Percentiles rank a stretch among this genome's conserved stretches.
phyloP scores from a whole-genome alignment of 2,329 filamentous ascomycete species.

The Tothia fuscella region DNA sequence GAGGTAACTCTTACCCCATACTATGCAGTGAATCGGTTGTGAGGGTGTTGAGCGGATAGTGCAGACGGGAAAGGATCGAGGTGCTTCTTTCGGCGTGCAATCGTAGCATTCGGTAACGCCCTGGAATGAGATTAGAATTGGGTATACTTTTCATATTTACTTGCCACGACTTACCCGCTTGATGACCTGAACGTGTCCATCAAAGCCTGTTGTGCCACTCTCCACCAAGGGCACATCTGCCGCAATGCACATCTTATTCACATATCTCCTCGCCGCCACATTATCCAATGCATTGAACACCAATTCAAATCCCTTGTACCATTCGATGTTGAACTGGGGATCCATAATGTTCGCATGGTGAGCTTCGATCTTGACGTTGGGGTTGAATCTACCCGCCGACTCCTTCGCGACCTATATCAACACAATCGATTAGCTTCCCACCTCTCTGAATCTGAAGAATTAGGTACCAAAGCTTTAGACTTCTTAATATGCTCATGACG shows the following conservation, averaged over 20 bases:
- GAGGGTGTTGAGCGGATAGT: conserved; percentile 94
- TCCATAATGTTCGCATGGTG: conserved; percentile 96
- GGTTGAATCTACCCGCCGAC: conserved; percentile 81
- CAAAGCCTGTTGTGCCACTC: conserved; percentile 95
- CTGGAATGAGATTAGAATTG: conserved; percentile 22
- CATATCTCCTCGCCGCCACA: conserved; percentile 81
- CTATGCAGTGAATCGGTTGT: conserved; percentile 95
- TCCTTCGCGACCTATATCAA: conserved; percentile 70
- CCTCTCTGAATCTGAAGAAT: background rate
- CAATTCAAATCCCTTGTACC: conserved; percentile 72
- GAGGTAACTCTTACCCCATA: conserved; percentile 96
- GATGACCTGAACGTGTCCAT: conserved; percentile 94
- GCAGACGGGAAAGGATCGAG: conserved; percentile 90
- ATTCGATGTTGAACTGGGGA: conserved; percentile 68
- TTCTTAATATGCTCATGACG: conserved; percentile 96
- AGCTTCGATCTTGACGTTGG: conserved; percentile 71
- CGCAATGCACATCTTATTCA: conserved; percentile 94
- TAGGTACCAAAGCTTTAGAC: conserved; percentile 73
- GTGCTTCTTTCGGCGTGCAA: conserved; percentile 77
- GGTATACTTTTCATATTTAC: background rate
- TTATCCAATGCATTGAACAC: conserved; percentile 98
- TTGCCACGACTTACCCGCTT: conserved; percentile 46
- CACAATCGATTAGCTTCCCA: conserved; percentile 15
- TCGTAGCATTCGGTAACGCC: conserved; percentile 92
- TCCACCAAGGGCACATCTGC: conserved; percentile 85